Evolutionary conservation across 2,329 filamentous ascomycete species (phyloP).

Genomic region (Sporothrix variecibatus): DNA sequence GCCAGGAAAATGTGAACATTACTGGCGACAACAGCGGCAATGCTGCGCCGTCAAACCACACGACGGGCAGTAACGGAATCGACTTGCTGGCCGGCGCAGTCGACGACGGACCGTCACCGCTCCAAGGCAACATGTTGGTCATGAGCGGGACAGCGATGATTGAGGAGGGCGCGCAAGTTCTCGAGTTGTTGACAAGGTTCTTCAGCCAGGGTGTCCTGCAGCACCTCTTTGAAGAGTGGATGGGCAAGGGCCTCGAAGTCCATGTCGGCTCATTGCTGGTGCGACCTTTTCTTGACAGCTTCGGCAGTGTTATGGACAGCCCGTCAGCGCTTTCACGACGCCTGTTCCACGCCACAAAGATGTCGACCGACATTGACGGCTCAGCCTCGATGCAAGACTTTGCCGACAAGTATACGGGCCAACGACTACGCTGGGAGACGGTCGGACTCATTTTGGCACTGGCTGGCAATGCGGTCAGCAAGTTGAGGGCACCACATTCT

Average conservation of each 20-base stretch:
- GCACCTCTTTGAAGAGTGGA: conserved; percentile 22
- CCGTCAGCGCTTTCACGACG: conserved; percentile 18
- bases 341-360: conserved; percentile 19
- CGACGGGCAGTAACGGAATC: background rate
- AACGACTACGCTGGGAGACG: conserved; percentile 22
- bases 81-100: background rate
- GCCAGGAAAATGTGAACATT: background rate
- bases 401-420: conserved; percentile 23
- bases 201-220: conserved; percentile 18
- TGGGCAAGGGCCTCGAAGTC: conserved; percentile 22
- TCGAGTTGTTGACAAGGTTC: conserved; percentile 17
- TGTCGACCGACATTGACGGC: conserved; percentile 2
- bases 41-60: background rate
- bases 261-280: conserved; percentile 24
- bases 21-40: background rate
- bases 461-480: conserved; percentile 22
- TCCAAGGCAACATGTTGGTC: conserved; percentile 13
- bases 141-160: conserved; percentile 25
- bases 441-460: conserved; percentile 22
- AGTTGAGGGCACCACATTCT: conserved; percentile 19
- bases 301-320: background rate
- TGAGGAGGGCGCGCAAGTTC: conserved; percentile 21
- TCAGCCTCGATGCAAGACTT: conserved; percentile 17
- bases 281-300: conserved; percentile 16
- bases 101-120: background rate